Base-by-base conservation (phyloP, 345 rosid species). In the Acer yangbiense region DNA sequence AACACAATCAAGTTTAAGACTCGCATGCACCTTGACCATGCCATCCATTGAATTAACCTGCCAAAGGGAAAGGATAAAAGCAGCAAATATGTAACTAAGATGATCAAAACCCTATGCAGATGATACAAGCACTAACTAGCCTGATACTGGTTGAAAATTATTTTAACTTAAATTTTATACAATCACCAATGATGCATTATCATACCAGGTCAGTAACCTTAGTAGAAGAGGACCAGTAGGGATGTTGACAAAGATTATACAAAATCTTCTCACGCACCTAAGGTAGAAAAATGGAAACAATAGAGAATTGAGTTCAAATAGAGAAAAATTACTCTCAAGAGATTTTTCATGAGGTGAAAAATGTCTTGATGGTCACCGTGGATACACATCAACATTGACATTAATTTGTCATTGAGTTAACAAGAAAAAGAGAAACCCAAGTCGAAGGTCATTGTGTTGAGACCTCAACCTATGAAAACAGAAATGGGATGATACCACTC, bases 361-460 rank as follows among this genome's bases (percentile, higher is more conserved):
- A 86, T 87, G 78, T 92, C 98, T 77, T 77, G 91, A 77, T 86
- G 82, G 80, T 92, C 90, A 77, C 93, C 98, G 97, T 95, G 88
- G n/a, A 71, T 57, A 55, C 52, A 70, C 20, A 29, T 68, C 48
- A 50, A 52, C 62, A 52, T 18, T 63, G 27, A 23, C 55, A 74
- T 65, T 69, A 32, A 25, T 16, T 48, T 9, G 3, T 23, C 12
- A 9, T 48, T 11, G 18, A 74, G 27, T 32, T 71, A 27, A 20
- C 7, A 13, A 21, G 23, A 41, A 44, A 27, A 54, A 10, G 20
- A 68, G n/a, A 74, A 21, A 48, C 23, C 41, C 35, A 65, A 12
- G 14, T 9, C 21, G 20, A n/a, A 75, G 60, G 27, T 46, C n/a
- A 12, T 7, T 10, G 8, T 9, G 23, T 10, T 29, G 13, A 13